Percentiles rank a stretch among this genome's conserved stretches.
Conservation (phyloP, 2,329 filamentous ascomycete genomes). For the Epichloe festucae region DNA sequence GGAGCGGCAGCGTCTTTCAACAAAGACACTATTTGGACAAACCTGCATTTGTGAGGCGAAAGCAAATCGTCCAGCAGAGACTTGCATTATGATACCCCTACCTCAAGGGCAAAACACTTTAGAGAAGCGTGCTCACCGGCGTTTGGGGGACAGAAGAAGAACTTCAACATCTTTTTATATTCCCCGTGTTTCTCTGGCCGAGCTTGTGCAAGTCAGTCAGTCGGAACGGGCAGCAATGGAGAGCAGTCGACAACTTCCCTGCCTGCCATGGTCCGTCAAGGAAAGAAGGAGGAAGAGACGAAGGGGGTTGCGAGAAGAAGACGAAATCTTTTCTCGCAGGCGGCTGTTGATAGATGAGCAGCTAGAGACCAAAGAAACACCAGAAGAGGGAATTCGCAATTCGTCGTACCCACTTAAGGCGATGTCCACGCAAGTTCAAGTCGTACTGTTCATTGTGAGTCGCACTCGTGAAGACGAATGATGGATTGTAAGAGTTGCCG, state of each 20-base stretch:
- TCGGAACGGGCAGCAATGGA: constrained; percentile 4
- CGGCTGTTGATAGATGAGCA: constrained; percentile 4
- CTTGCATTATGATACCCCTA: constrained; percentile 28
- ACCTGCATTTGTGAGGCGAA: constrained; percentile 26
- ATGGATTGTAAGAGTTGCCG: no score
- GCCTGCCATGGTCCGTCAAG: background rate
- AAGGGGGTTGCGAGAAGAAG: background rate
- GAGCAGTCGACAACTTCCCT: background rate
- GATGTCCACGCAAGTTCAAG: no score
- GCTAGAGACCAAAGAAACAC: constrained; percentile 7
- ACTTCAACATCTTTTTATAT: constrained; percentile 34
- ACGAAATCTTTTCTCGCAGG: background rate
- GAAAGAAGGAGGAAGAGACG: background rate
- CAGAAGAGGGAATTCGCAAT: background rate
- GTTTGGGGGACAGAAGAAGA: constrained; percentile 32
- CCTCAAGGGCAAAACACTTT: constrained; percentile 20
- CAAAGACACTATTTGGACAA: constrained; percentile 27
- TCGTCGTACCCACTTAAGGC: background rate
- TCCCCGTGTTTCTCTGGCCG: constrained; percentile 27
- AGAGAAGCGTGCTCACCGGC: constrained; percentile 21
- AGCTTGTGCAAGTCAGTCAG: constrained; percentile 23
- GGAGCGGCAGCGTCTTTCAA: constrained; percentile 33
- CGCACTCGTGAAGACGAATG: no score
- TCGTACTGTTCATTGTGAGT: no score
- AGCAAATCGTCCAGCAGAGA: constrained; percentile 17